Evolutionary conservation across 345 rosid species (phyloP), one percentile per base, ranked within the genome.

Genomic region (Camelina laxa): DNA sequence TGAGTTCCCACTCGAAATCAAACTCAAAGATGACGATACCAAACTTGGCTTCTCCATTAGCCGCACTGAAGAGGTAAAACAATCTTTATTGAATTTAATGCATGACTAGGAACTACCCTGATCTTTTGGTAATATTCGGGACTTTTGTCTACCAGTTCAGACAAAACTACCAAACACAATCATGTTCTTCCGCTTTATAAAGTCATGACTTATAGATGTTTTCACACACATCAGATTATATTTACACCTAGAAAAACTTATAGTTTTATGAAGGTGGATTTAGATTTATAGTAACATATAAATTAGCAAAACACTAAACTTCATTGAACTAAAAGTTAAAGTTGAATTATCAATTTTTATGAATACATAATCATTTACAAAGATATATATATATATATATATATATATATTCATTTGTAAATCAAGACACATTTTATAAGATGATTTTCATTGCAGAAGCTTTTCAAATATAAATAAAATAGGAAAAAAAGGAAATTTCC

Each of bases 11-110:
- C 69, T 95, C 3, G 97, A 90, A 78, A 87, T 95, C 75, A 85
- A 79, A 81, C 85, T 95, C 22, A 70, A 68, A 75, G 97, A 95
- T 21, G 88, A 74, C 22, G 99, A 95, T 70, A 53, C 82, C 24
- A 95, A 89, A 84, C 99, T 95, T 0, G 99, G 99, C 0, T 95
- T 95, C 49, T 93, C 99, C 78, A 92, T 95, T 75, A 92, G 99
- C 82, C 96, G 99, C 70, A 92, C 99, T 12, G 97, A 90, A 84
- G 99, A 95, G 95, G 98, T 94, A 59, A 14, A 22, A 20, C 5
- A 1, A 10, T 50, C 48, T 16, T 1, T 35, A 6, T 16, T 33
- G 22, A 15, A 45, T 6, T 45, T 45, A 8, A 9, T 27, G 19
- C 8, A 7, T 56, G 20, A 7, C 60, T 21, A 35, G 4, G 21